These are phyloP conservation scores for Aspergillus leporis DNA, from an alignment of 495 filamentous ascomycete species.

Conservation along the genomic window DNA sequence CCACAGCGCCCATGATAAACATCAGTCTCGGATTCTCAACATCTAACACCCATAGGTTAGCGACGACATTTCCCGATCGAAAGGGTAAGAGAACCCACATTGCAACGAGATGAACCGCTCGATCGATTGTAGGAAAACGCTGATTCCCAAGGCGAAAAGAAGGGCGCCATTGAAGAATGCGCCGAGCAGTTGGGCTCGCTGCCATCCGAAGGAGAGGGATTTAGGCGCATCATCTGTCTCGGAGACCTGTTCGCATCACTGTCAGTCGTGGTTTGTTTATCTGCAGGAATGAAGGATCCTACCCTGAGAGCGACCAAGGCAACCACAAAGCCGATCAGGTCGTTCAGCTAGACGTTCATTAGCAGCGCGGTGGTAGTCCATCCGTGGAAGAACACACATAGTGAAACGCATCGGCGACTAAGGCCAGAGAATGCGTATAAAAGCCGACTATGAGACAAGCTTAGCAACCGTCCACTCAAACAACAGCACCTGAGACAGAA, in stretches of 20 bases:
- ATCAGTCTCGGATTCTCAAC: conserved; percentile 53
- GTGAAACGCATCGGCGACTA: conserved; percentile 91
- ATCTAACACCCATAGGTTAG: conserved; percentile 6
- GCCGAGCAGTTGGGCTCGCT: conserved; percentile 83
- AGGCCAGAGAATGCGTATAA: conserved; percentile 77
- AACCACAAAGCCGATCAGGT: conserved; percentile 82
- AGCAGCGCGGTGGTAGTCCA: neutral
- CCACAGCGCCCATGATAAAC: conserved; percentile 74
- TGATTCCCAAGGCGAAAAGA: conserved; percentile 81
- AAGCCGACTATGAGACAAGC: conserved; percentile 59
- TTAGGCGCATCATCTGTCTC: conserved; percentile 30
- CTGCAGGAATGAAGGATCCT: conserved; percentile 11
- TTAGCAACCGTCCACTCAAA: neutral
- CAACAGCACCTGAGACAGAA: neutral
- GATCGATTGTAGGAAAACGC: conserved; percentile 86
- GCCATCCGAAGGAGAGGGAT: conserved; percentile 60
- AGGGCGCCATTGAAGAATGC: conserved; percentile 92
- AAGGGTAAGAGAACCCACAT: conserved; percentile 19
- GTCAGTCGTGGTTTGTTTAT: neutral
- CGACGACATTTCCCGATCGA: neutral
- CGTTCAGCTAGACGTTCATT: conserved; percentile 61
- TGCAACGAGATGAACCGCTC: conserved; percentile 67
- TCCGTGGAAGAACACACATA: conserved; percentile 59
- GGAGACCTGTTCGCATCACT: conserved; percentile 25
- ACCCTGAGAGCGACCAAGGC: conserved; percentile 84